Conservation (phyloP, 2,329 filamentous ascomycete genomes). For the Oidium heveae region DNA sequence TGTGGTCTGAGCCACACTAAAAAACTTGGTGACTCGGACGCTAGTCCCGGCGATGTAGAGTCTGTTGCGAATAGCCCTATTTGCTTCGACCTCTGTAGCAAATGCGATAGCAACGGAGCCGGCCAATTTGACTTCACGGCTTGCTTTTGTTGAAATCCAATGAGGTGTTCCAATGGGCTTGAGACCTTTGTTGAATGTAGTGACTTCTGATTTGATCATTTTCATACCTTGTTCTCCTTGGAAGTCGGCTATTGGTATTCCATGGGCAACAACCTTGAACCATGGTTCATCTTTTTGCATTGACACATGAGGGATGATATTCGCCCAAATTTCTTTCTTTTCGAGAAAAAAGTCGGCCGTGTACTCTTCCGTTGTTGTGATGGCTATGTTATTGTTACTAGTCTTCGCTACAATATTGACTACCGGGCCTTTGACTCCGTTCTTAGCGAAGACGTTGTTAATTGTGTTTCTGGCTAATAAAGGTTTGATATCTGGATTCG, state of each 20-base stretch:
- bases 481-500: not conserved
- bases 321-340: not conserved
- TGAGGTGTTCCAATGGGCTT: not conserved
- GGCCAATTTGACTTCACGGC: not conserved
- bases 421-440: not conserved
- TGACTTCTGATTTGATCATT: not conserved
- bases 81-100: not conserved
- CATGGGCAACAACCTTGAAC: not conserved
- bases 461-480: not conserved
- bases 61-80: not conserved
- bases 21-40: not conserved
- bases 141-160: not conserved
- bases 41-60: constrained; percentile 1
- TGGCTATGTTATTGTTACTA: not conserved
- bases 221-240: not conserved
- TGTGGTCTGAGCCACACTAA: not conserved
- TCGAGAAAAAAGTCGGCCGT: not conserved
- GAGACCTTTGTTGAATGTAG: constrained; percentile 1
- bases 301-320: not conserved
- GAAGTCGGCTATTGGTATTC: not conserved
- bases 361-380: not conserved
- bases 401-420: not conserved
- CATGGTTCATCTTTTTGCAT: not conserved
- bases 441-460: not conserved
- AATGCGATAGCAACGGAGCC: not conserved